phyloP scores from a whole-genome alignment of 1,139 yeast species.

The Blastobotrys petasosporus region DNA sequence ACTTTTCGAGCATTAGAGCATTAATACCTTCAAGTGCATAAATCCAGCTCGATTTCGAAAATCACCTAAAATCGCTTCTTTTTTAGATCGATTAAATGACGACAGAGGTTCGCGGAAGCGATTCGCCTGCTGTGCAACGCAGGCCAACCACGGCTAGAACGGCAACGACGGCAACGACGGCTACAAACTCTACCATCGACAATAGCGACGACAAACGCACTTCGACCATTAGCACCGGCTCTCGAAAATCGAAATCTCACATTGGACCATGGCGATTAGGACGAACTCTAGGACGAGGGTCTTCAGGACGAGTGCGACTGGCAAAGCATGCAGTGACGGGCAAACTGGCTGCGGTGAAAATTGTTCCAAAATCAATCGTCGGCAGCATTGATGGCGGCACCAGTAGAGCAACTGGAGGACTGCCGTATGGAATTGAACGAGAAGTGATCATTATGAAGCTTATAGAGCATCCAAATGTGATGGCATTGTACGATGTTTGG shows the following conservation, averaged over 20 bases:
- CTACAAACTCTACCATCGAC: background rate
- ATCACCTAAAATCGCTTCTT: too few relatives aligned
- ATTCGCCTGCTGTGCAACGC: too few relatives aligned
- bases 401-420: conserved; percentile 39
- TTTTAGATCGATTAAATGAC: too few relatives aligned
- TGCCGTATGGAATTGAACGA: conserved; percentile 92
- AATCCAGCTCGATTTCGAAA: too few relatives aligned
- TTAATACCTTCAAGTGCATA: too few relatives aligned
- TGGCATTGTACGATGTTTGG: conserved; percentile 98
- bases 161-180: background rate
- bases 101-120: too few relatives aligned
- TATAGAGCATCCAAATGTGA: conserved; percentile 85
- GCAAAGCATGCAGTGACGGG: conserved; percentile 84
- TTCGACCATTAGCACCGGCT: conserved; percentile 38
- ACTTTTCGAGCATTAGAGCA: too few relatives aligned
- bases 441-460: conserved; percentile 91
- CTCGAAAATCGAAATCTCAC: conserved; percentile 53
- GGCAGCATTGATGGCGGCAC: conserved; percentile 25
- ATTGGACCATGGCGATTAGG: conserved; percentile 98
- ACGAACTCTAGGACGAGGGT: conserved; percentile 88
- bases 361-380: conserved; percentile 80
- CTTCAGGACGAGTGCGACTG: conserved; percentile 87
- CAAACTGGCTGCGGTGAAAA: conserved; percentile 92
- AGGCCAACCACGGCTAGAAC: background rate
- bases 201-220: too few relatives aligned